phyloP scores from a whole-genome alignment of 164 flowering plant genomes.

The Nymphaea colorata region DNA sequence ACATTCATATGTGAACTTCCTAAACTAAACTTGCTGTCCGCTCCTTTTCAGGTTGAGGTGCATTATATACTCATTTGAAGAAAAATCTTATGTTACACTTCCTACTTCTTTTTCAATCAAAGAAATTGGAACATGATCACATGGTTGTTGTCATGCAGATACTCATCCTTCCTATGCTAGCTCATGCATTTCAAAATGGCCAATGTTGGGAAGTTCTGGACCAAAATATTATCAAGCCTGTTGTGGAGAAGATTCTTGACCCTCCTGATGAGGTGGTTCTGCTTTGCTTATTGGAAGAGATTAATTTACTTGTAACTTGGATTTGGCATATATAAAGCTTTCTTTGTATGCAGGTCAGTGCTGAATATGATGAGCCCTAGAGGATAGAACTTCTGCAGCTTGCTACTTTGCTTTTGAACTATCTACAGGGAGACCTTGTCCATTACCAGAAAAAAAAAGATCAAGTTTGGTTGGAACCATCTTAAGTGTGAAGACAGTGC shows the following conservation, averaged over 20 bases:
- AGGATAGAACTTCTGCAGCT: constrained; percentile 98
- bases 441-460: constrained; percentile 93
- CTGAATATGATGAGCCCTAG: constrained; percentile 94
- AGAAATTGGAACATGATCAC: constrained; percentile 85
- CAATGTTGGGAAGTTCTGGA: constrained; percentile 98
- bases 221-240: constrained; percentile 61
- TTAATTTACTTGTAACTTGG: background rate
- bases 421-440: constrained; percentile 95
- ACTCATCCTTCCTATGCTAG: constrained; percentile 97
- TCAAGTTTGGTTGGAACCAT: constrained; percentile 99
- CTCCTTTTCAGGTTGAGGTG: constrained; percentile 73
- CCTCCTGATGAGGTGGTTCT: constrained; percentile 92
- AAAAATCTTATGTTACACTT: constrained; percentile 70
- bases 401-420: constrained; percentile 88
- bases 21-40: background rate
- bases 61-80: constrained; percentile 85
- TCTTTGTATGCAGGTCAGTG: constrained; percentile 52
- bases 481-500: constrained; percentile 99
- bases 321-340: background rate
- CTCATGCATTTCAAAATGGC: constrained; percentile 86
- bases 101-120: constrained; percentile 74
- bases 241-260: constrained; percentile 96
- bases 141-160: constrained; percentile 95
- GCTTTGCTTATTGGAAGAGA: background rate
- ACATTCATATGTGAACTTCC: background rate